phyloP scores from a whole-genome alignment of 352 stramenopile species.

The Phytophthora fragariae region DNA sequence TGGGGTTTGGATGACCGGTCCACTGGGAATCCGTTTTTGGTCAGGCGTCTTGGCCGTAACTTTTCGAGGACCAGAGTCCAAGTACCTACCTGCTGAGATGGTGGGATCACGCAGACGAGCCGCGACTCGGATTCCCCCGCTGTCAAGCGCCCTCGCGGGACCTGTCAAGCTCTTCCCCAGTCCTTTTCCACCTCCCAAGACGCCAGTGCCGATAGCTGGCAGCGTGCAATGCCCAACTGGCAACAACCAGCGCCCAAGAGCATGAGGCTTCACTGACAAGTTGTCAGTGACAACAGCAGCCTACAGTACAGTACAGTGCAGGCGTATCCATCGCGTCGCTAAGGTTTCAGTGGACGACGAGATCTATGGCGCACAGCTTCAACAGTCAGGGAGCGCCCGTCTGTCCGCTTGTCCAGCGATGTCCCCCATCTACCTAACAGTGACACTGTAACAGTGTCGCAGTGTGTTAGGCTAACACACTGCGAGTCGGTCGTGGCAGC shows the following conservation, averaged over 20 bases:
- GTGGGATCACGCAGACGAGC: not conserved
- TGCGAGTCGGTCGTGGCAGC: not conserved
- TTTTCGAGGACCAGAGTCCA: not conserved
- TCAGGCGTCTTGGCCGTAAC: not conserved
- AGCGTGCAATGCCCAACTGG: not conserved
- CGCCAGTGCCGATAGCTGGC: not conserved
- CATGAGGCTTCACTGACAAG: not conserved
- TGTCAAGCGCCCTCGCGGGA: not conserved
- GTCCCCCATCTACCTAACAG: not conserved
- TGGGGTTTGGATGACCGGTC: not conserved
- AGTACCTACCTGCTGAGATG: not conserved
- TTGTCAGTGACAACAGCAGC: too few relatives aligned
- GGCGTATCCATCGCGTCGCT: not conserved
- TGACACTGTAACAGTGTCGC: too few relatives aligned
- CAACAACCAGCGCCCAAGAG: not conserved
- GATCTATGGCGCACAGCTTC: not conserved
- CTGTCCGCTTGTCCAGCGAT: not conserved
- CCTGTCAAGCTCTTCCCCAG: not conserved
- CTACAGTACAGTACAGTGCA: not conserved
- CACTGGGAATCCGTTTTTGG: not conserved
- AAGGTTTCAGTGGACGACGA: constrained; percentile 4
- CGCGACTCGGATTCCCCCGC: not conserved
- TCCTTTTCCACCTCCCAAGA: too few relatives aligned
- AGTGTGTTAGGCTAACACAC: too few relatives aligned
- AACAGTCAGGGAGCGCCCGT: not conserved